Evolutionary conservation across 345 rosid species (phyloP).

Genomic region (Citrus mangshanensis): DNA sequence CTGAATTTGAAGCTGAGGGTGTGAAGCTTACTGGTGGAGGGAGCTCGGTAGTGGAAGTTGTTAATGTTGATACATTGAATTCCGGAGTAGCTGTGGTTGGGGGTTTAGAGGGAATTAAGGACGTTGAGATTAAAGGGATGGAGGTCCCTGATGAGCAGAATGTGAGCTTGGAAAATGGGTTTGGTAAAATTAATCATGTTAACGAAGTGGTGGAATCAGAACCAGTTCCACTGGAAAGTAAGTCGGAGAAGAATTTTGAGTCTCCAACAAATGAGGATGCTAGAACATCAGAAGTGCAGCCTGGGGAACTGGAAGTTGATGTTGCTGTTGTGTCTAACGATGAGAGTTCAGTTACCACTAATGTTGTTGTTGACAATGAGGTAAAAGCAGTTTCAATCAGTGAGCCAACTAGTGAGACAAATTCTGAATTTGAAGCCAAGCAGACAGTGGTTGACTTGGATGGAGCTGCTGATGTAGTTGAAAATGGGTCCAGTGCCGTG

Average conservation of each 20-base stretch:
- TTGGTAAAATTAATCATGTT: constrained; percentile 33
- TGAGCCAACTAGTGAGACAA: constrained; percentile 22
- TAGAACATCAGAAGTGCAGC: constrained; percentile 18
- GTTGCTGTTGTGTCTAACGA: constrained; percentile 1
- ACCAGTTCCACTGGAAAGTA: constrained; percentile 2
- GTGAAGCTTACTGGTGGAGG: constrained; percentile 28
- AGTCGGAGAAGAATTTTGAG: constrained; percentile 23
- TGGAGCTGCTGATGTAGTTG: constrained; percentile 14
- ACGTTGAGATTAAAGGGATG: constrained; percentile 25
- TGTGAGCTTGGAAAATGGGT: constrained; percentile 41
- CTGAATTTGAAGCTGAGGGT: constrained; percentile 32
- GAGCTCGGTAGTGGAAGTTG: constrained; percentile 34
- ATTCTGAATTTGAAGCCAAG: constrained; percentile 28
- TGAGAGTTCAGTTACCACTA: neutral
- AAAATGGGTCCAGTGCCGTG: constrained; percentile 18
- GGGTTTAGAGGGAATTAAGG: constrained; percentile 30
- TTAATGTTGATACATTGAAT: constrained; percentile 22
- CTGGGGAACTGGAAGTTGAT: constrained; percentile 20
- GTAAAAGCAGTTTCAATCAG: constrained; percentile 17
- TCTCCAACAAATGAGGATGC: constrained; percentile 14
- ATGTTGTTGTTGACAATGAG: constrained; percentile 6
- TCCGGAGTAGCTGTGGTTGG: constrained; percentile 35
- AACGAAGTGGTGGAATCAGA: constrained; percentile 24
- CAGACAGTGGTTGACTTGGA: constrained; percentile 16
- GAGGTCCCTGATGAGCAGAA: constrained; percentile 23